Conservation (phyloP, 331 rosid species). For the Quercus lobata region DNA sequence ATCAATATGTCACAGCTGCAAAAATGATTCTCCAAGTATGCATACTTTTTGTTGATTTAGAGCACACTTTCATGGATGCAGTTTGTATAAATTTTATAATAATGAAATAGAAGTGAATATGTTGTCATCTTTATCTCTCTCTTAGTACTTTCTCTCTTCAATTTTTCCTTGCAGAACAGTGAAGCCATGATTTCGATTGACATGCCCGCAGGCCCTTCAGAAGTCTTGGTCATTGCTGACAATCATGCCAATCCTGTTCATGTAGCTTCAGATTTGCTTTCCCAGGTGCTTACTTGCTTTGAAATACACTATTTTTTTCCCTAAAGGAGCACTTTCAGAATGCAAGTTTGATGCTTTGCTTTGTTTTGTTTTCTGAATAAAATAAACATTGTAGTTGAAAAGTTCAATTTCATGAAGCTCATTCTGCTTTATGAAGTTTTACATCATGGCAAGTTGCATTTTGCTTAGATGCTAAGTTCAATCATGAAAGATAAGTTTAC, state of each 20-base stretch:
- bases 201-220: slow-evolving; percentile 99
- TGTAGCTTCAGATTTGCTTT: slow-evolving; percentile 93
- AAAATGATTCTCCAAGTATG: slow-evolving; percentile 96
- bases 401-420: not conserved
- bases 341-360: slow-evolving; percentile 4
- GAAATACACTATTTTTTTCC: not conserved
- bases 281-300: slow-evolving; percentile 61
- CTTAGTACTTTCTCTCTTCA: not conserved
- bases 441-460: not conserved
- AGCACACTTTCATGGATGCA: not conserved
- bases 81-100: not conserved
- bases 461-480: not conserved
- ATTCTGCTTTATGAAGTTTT: not conserved
- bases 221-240: slow-evolving; percentile 98
- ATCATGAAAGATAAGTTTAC: not conserved
- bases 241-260: slow-evolving; percentile 75
- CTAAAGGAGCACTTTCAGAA: not conserved
- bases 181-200: slow-evolving; percentile 98
- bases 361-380: not conserved
- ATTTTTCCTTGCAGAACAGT: slow-evolving; percentile 60
- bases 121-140: not conserved
- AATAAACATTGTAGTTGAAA: not conserved
- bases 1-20: slow-evolving; percentile 98
- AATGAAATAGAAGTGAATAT: not conserved
- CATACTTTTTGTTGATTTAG: not conserved